These are phyloP conservation scores for Colletotrichum zoysiae DNA, from an alignment of 2,329 filamentous ascomycete genomes.

Conservation along the genomic window DNA sequence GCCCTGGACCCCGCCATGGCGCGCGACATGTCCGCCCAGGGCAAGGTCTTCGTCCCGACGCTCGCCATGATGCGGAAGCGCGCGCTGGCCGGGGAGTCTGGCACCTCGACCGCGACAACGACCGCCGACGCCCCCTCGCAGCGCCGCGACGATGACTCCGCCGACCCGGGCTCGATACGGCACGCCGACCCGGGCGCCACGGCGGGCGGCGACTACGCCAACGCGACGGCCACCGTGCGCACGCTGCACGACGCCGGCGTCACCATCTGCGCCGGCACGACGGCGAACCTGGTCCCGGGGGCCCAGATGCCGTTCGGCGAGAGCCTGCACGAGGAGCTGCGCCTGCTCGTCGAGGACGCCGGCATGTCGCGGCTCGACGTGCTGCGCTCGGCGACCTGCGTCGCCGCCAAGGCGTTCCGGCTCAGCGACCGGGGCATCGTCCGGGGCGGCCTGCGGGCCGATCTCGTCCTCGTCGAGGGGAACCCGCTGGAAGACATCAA, in stretches of 20 bases:
- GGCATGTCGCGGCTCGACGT: conserved; percentile 43
- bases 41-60: conserved; percentile 47
- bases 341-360: conserved; percentile 42
- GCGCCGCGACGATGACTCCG: not conserved
- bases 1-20: conserved; percentile 44
- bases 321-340: conserved; percentile 45
- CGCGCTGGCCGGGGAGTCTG: not conserved
- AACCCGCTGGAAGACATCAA: conserved; percentile 48
- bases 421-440: conserved; percentile 47
- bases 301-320: conserved; percentile 40
- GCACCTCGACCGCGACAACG: not conserved
- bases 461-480: conserved; percentile 49
- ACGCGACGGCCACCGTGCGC: conserved; percentile 45
- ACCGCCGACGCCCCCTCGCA: not conserved
- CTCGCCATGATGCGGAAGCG: conserved; percentile 43
- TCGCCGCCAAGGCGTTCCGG: conserved; percentile 43
- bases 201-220: conserved; percentile 43
- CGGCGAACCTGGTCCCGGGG: conserved; percentile 44
- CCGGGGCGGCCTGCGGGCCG: conserved; percentile 46
- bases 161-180: not conserved
- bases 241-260: conserved; percentile 47
- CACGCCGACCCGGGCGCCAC: not conserved
- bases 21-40: conserved; percentile 39
- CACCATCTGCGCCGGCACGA: conserved; percentile 50
- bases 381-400: conserved; percentile 43